Evolutionary conservation across 1,139 yeast species (phyloP), one percentile per base, ranked within the genome.

Genomic region (Yamadazyma trypodendri): DNA sequence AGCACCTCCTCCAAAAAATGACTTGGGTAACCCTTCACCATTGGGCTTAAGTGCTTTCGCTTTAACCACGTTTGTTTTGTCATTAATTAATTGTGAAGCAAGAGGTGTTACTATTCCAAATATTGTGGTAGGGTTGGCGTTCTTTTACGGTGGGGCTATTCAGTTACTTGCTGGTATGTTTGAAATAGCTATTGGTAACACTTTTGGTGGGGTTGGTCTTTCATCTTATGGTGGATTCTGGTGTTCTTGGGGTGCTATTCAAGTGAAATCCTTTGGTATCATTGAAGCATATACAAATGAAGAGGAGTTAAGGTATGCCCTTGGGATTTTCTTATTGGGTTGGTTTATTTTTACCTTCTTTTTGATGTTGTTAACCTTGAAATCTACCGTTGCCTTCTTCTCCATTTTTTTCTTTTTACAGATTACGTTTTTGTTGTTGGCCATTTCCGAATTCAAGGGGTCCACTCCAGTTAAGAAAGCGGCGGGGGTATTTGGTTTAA

Each of bases 131-230:
- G 95, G 95, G 12, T 64, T 81, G 38, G 95, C 95, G 1, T 75
- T 77, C 54, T 88, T 88, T 61, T 88, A 88, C 61, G 95, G 95
- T 40, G 96, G 96, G n/a, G 63, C 79, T 11, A 78, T 85, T 35
- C 95, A 86, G 58, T 60, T 68, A 35, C 51, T 69, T 72, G 94
- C 95, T 20, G 89, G 88, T 41, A 76, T 83, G 79, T 82, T 84
- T 76, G 88, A 81, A 54, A 71, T 82, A 51, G 83, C 84, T 16
- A 66, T 74, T 30, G 95, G 89, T 53, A 87, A 88, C 68, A 81
- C 96, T 39, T 89, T 88, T 69, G 96, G 95, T 79, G 96, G 88
- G 43, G 77, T 86, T 37, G 95, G 95, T 3, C 72, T 88, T 43
- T 65, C 83, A 17, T 83, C 94, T 6, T 89, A 70, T 56, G 96